phyloP scores from a whole-genome alignment of 495 filamentous ascomycete genomes.

The Penicillium robsamsonii region DNA sequence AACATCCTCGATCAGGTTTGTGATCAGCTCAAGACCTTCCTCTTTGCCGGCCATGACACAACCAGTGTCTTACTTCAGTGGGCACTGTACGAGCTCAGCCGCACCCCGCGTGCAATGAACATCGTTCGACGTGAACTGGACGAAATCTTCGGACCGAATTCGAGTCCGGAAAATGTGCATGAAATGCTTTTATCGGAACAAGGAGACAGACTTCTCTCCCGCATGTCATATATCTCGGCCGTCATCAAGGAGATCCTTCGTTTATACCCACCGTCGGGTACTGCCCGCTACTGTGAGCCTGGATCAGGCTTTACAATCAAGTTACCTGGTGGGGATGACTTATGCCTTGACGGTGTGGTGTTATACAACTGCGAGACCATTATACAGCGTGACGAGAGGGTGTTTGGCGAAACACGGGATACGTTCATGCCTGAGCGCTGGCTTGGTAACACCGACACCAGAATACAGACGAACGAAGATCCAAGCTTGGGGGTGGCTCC shows the following conservation, averaged over 20 bases:
- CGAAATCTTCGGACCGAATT: neutral
- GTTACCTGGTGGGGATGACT: neutral
- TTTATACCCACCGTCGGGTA: conserved; percentile 41
- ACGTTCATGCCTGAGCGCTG: conserved; percentile 27
- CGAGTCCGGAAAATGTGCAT: too few species aligned
- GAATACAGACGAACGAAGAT: too few species aligned
- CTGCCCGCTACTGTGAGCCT: conserved; percentile 37
- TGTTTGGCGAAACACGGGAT: conserved; percentile 17
- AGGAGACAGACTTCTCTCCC: too few species aligned
- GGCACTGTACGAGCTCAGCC: conserved; percentile 49
- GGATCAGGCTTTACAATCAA: conserved; percentile 28
- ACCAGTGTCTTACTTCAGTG: conserved; percentile 39
- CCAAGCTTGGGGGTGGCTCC: too few species aligned
- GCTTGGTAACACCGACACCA: too few species aligned
- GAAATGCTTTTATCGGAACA: too few species aligned
- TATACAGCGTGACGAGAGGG: conserved; percentile 19
- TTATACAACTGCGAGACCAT: conserved; percentile 27
- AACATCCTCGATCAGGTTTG: conserved; percentile 11
- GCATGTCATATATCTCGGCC: too few species aligned
- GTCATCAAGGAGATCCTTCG: too few species aligned
- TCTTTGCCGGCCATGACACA: conserved; percentile 38
- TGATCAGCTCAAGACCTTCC: conserved; percentile 30
- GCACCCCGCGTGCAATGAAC: conserved; percentile 37
- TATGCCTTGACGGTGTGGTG: conserved; percentile 1
- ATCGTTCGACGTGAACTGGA: conserved; percentile 48